These are phyloP conservation scores for Clitopilus passeckerianus DNA, from an alignment of 768 basidiomycete species.

Conservation along the genomic window DNA sequence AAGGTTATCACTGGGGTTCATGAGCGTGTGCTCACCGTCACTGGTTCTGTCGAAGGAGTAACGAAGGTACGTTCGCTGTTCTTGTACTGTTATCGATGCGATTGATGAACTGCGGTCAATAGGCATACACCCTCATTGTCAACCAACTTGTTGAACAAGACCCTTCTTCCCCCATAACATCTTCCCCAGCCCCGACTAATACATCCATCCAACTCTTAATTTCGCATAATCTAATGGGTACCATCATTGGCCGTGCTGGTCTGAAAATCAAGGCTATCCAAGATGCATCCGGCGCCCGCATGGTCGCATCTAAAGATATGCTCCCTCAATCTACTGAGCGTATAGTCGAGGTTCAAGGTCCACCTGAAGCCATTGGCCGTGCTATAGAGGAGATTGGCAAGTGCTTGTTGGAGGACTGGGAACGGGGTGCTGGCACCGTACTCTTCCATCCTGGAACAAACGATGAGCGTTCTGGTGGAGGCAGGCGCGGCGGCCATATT, in stretches of 20 bases:
- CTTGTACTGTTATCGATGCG: slow-evolving; percentile 5
- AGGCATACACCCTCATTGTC: slow-evolving; percentile 96
- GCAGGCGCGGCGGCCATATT: slow-evolving; percentile 48
- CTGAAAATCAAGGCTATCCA: slow-evolving; percentile 99
- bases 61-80: slow-evolving; percentile 60
- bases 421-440: slow-evolving; percentile 89
- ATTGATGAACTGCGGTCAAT: slow-evolving; percentile 7
- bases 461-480: slow-evolving; percentile 53
- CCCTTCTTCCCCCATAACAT: slow-evolving; percentile 64
- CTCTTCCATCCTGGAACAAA: slow-evolving; percentile 92
- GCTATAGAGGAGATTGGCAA: slow-evolving; percentile 96
- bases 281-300: slow-evolving; percentile 91
- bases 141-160: slow-evolving; percentile 82
- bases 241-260: slow-evolving; percentile 93
- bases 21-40: slow-evolving; percentile 94
- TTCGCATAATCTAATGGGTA: slow-evolving; percentile 99
- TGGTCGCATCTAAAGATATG: slow-evolving; percentile 99
- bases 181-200: slow-evolving; percentile 64
- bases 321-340: slow-evolving; percentile 98
- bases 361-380: slow-evolving; percentile 86
- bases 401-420: slow-evolving; percentile 95
- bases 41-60: slow-evolving; percentile 88
- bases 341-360: slow-evolving; percentile 95
- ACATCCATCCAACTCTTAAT: slow-evolving; percentile 96
- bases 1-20: slow-evolving; percentile 98